Evolutionary conservation across 176 grass and related monocot genomes (phyloP), one percentile per base, ranked within the genome.

Genomic region (Juncus inflexus): DNA sequence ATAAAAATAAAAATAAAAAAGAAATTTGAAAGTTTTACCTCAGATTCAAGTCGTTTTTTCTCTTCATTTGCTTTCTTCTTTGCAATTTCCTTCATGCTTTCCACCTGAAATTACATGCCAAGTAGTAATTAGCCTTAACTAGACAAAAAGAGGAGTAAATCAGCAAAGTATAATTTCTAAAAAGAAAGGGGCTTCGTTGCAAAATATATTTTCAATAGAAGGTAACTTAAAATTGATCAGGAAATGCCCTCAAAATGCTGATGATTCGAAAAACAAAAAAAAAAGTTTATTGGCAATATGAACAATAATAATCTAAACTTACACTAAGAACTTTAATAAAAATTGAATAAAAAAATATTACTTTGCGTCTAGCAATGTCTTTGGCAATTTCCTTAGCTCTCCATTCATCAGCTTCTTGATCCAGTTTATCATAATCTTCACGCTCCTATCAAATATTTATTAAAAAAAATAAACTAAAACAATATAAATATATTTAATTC

Each of bases 361-460:
- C 90, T 83, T 90, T 95, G 43, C 77, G 70, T 58, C 76, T 81
- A 8, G 88, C 83, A 47, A 92, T 92, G 73, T 90, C 88, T 76
- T 92, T 92, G 36, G 85, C 85, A 66, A 92, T 92, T 77, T 92
- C 80, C 70, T 81, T 88, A 69, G 83, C 78, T 62, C 85, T 86
- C 88, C 94, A 99, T 68, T 99, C 88, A 86, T 99, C 94, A 50
- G 88, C 85, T 49, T 87, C 88, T 64, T 82, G 77, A 64, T 92
- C 85, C 60, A 84, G 55, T 68, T 78, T 90, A 4, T 89, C 83
- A 74, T 80, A 79, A 73, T 90, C 79, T 54, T 75, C 94, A 78
- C 0, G 52, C 37, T 86, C 85, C 88, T 99, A 60, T 70, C 42
- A 67, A 85, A 77, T 39, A 79, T 65, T 40, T 62, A 64, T 62